A percentile compares a stretch with the other conserved stretches of the same genome.
phyloP scores from a whole-genome alignment of 1,284 basidiomycete genomes.

The Lentinula novae-zelandiae region DNA sequence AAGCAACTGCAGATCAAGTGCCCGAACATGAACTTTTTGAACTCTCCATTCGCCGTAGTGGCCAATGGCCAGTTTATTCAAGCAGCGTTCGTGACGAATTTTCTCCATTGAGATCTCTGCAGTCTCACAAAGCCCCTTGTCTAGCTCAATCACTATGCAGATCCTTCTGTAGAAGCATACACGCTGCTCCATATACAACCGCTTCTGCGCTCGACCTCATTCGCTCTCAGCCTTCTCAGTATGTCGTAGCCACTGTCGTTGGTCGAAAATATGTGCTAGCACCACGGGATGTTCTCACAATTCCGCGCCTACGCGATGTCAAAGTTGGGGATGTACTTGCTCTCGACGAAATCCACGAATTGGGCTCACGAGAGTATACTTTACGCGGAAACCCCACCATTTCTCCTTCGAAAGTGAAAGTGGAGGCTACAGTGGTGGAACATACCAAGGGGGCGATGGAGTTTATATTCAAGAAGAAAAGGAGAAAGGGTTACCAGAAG shows the following conservation, averaged over 20 bases:
- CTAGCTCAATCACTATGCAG: conserved; percentile 14
- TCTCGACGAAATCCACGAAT: conserved; percentile 88
- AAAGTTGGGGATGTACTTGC: conserved; percentile 82
- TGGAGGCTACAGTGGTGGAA: conserved; percentile 89
- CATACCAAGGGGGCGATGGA: conserved; percentile 95
- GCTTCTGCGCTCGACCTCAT: conserved; percentile 62
- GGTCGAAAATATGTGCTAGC: conserved; percentile 87
- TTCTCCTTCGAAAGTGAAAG: conserved; percentile 58
- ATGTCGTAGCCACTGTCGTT: conserved; percentile 87
- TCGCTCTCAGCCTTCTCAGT: conserved; percentile 80
- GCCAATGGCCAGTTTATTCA: conserved; percentile 13
- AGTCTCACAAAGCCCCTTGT: background rate
- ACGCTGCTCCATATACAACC: conserved; percentile 34
- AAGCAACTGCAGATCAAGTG: background rate
- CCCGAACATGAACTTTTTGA: background rate
- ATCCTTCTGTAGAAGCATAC: conserved; percentile 21
- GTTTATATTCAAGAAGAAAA: conserved; percentile 91
- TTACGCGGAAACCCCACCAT: conserved; percentile 70
- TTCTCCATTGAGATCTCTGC: background rate
- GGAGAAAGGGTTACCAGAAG: conserved; percentile 90
- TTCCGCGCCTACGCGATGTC: conserved; percentile 82
- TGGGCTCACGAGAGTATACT: conserved; percentile 95
- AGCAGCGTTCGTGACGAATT: conserved; percentile 10
- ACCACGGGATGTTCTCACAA: conserved; percentile 86
- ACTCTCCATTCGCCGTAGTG: background rate